Conservation (phyloP, 768 basidiomycete genomes). For the Russula dissimulans region DNA sequence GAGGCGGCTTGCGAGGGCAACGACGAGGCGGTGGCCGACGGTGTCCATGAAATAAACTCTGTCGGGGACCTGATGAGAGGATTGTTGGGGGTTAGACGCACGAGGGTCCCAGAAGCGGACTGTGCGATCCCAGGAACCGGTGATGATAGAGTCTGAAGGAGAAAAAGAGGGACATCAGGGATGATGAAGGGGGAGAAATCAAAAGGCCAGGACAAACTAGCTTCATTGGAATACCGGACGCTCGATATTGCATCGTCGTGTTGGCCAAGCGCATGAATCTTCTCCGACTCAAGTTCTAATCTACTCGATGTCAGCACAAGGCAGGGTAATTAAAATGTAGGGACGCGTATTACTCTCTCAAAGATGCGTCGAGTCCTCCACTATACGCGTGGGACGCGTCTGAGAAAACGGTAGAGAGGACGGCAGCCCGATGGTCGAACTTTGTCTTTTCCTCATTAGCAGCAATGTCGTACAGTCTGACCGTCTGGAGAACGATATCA, state of each 20-base stretch:
- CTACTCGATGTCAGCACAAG: slow-evolving; percentile 33
- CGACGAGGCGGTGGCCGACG: slow-evolving; percentile 70
- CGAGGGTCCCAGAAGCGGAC: slow-evolving; percentile 84
- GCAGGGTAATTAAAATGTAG: neutral
- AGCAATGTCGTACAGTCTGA: slow-evolving; percentile 46
- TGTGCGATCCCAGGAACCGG: slow-evolving; percentile 89
- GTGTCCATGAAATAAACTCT: slow-evolving; percentile 81
- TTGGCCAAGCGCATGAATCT: slow-evolving; percentile 63
- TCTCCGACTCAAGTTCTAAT: slow-evolving; percentile 68
- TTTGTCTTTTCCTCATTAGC: slow-evolving; percentile 65
- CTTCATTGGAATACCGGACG: slow-evolving; percentile 58
- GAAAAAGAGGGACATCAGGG: neutral
- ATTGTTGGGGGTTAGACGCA: slow-evolving; percentile 44
- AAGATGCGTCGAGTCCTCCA: slow-evolving; percentile 78
- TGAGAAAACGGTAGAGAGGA: slow-evolving; percentile 73
- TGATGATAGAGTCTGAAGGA: slow-evolving; percentile 56
- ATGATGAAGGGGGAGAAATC: neutral
- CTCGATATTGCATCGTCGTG: slow-evolving; percentile 75
- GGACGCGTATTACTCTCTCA: slow-evolving; percentile 72
- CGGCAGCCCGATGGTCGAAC: slow-evolving; percentile 82
- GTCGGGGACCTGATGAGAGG: slow-evolving; percentile 63
- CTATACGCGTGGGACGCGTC: slow-evolving; percentile 65
- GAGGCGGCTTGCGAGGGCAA: slow-evolving; percentile 85
- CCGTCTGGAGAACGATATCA: slow-evolving; percentile 40
- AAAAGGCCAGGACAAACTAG: slow-evolving; percentile 38